A percentile compares a stretch with the other conserved stretches of the same genome.
These are phyloP conservation scores for Calonectria multiphialidica DNA, from an alignment of 2,329 filamentous ascomycete species.

Conservation along the genomic window DNA sequence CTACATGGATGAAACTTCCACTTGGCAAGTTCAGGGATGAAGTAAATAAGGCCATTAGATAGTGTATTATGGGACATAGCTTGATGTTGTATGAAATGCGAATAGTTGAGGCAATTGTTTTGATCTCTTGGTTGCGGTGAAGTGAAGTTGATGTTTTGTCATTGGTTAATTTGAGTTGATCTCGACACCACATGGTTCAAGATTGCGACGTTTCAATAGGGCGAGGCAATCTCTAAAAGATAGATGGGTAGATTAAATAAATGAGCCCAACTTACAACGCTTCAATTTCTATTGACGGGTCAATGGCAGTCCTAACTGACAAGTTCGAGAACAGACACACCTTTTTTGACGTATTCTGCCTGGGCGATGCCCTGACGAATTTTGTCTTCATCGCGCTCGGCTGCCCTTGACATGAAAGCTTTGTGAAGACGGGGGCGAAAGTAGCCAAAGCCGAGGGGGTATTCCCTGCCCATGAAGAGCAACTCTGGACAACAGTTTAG, in stretches of 20 bases:
- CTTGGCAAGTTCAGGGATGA: conserved; percentile 12
- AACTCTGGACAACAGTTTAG: conserved; percentile 69
- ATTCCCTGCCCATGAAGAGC: conserved; percentile 85
- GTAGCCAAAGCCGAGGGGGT: conserved; percentile 85
- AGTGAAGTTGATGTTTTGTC: background rate
- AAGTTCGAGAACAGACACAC: conserved; percentile 56
- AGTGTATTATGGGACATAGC: conserved; percentile 2
- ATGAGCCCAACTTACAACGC: conserved; percentile 75
- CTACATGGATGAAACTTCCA: conserved; percentile 5
- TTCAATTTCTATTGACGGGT: conserved; percentile 78
- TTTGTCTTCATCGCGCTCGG: conserved; percentile 77
- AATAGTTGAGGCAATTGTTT: background rate
- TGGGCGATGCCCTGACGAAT: conserved; percentile 82
- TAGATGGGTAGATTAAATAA: too few relatives aligned
- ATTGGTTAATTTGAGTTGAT: background rate
- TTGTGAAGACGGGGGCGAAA: conserved; percentile 85
- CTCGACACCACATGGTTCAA: background rate
- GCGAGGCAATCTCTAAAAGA: background rate
- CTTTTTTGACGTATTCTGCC: conserved; percentile 93
- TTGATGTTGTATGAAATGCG: conserved; percentile 1
- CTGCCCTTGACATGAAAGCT: conserved; percentile 83
- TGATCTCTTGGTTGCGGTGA: background rate
- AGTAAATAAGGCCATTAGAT: conserved; percentile 9
- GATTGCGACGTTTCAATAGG: background rate
- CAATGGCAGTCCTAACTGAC: background rate